These are phyloP conservation scores for Tolypocladium nubicola DNA, from an alignment of 2,329 filamentous ascomycete genomes.

Conservation along the genomic window DNA sequence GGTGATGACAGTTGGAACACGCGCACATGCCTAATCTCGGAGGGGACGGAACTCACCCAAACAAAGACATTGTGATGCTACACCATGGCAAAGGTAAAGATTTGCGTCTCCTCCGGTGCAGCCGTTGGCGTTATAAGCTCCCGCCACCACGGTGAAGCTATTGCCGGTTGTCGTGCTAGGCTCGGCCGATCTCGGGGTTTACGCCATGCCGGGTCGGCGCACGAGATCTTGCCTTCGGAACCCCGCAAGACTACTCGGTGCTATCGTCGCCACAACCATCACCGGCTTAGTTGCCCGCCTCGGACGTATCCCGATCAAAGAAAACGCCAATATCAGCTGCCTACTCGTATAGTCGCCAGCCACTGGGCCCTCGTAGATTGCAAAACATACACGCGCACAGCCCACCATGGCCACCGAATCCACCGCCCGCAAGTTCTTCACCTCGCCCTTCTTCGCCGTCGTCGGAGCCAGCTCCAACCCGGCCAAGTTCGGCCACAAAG, in stretches of 20 bases:
- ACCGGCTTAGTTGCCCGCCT: background rate
- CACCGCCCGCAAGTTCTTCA: slow-evolving; percentile 70
- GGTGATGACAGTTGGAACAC: slow-evolving; percentile 2
- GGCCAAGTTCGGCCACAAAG: slow-evolving; percentile 79
- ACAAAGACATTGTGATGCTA: slow-evolving; percentile 30
- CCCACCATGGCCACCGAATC: slow-evolving; percentile 52
- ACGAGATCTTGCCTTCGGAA: background rate
- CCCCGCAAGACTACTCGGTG: background rate
- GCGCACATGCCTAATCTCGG: background rate
- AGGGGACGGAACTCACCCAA: slow-evolving; percentile 26
- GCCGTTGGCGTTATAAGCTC: background rate
- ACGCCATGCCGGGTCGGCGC: background rate
- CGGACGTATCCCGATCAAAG: background rate
- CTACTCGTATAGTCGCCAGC: background rate
- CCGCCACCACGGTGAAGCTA: background rate
- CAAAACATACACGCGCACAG: background rate
- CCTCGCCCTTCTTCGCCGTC: slow-evolving; percentile 70
- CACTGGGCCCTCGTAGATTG: background rate
- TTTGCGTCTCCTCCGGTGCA: background rate
- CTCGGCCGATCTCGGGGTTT: slow-evolving; percentile 6
- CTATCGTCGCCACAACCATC: background rate
- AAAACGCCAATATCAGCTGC: background rate
- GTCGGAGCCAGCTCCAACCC: slow-evolving; percentile 81
- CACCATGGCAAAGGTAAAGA: background rate
- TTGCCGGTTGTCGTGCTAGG: background rate